Base-by-base conservation (phyloP, 768 basidiomycete genomes). In the Hortiboletus campestris region DNA sequence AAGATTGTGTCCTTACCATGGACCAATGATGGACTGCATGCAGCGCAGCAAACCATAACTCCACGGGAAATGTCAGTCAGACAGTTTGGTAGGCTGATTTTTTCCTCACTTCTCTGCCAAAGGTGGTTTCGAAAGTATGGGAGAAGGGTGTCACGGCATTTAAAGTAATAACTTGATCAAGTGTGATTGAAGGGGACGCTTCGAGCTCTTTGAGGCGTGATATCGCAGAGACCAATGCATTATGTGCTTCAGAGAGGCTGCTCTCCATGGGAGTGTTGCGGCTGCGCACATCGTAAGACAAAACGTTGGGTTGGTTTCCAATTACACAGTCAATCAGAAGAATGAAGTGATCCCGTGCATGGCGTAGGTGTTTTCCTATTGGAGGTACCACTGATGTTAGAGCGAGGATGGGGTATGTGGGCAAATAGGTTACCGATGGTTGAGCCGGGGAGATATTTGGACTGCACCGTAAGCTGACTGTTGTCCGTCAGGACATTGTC, bases 21-120 rank as follows among this genome's bases (percentile, higher is more conserved):
- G 89, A 91, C 89, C 89, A 94, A 67, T 94, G 91, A 71, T 94
- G 91, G 25, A 94, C 86, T 41, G 91, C 91, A 65, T 94, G 91
- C 32, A 94, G 72, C 22, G 79, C 84, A n/a, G 84, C 82, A 69
- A 94, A 94, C 91, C 91, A 94, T 17, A 94, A 73, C 90, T 92
- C 49, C 32, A 62, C 45, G 41, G 36, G 31, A 40, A 29, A 14
- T 31, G 38, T 61, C 39, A 60, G 55, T 55, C 48, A 38, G 13
- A 40, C 10, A 6, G 16, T 2, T 40, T 39, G 14, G 34, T 16
- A 6, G 31, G 29, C 22, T 36, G 19, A 16, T 22, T 11, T 25
- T 41, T 10, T 22, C 20, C 73, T 62, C 62, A 89, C 91, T 77
- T 94, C 91, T 72, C 91, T 76, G 29, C 91, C 91, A 62, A 92